These are phyloP conservation scores for Thelonectria rubi DNA, from an alignment of 2,329 filamentous ascomycete genomes.

Conservation along the genomic window DNA sequence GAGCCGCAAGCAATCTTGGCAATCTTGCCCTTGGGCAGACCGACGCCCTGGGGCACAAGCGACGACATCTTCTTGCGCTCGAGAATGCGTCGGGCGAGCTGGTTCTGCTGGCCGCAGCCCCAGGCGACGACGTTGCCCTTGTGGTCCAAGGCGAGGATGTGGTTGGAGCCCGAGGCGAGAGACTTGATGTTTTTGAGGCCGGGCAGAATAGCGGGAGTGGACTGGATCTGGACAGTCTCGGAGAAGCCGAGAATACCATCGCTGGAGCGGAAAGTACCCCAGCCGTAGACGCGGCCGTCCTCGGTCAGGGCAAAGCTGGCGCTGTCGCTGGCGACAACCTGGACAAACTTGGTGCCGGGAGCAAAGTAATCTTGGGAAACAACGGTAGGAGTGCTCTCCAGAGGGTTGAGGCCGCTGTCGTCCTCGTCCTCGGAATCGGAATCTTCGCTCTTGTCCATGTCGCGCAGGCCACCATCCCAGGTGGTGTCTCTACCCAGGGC, in stretches of 20 bases:
- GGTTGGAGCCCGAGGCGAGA: slow-evolving; percentile 74
- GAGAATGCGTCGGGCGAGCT: slow-evolving; percentile 68
- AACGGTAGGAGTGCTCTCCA: slow-evolving; percentile 72
- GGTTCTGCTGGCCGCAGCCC: slow-evolving; percentile 76
- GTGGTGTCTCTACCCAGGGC: slow-evolving; percentile 79
- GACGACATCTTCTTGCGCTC: slow-evolving; percentile 70
- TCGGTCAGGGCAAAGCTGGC: slow-evolving; percentile 79
- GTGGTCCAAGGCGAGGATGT: slow-evolving; percentile 73
- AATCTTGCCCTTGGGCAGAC: slow-evolving; percentile 67
- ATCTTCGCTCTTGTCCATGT: slow-evolving; percentile 62
- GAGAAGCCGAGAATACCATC: slow-evolving; percentile 73
- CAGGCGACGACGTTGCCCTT: slow-evolving; percentile 74
- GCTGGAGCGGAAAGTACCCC: slow-evolving; percentile 79
- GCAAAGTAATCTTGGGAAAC: slow-evolving; percentile 68
- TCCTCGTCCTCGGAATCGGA: slow-evolving; percentile 66
- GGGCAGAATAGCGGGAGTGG: slow-evolving; percentile 63
- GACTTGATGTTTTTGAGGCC: slow-evolving; percentile 72
- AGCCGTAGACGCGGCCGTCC: slow-evolving; percentile 80
- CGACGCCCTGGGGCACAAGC: slow-evolving; percentile 67
- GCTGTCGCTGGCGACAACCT: slow-evolving; percentile 78
- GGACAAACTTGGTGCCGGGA: slow-evolving; percentile 66
- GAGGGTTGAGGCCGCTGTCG: slow-evolving; percentile 74
- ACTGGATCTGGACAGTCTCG: slow-evolving; percentile 59
- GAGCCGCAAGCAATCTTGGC: slow-evolving; percentile 68
- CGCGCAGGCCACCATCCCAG: slow-evolving; percentile 71